phyloP scores from a whole-genome alignment of 306 rosid genomes.

The Myrica gale region DNA sequence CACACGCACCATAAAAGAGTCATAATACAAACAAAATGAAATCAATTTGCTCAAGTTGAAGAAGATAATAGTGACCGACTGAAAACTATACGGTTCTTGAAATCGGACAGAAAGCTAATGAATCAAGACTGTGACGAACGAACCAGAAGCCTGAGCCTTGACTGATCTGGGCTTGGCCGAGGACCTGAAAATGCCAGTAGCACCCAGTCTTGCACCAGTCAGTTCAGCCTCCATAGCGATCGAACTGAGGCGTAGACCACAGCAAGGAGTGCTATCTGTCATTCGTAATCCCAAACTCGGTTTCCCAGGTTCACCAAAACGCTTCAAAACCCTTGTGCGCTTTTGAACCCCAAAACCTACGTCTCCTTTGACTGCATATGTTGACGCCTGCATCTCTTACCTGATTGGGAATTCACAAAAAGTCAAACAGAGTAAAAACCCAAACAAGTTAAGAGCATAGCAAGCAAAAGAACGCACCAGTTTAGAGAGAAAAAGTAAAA shows the following conservation, averaged over 20 bases:
- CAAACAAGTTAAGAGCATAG: slow-evolving; percentile 1
- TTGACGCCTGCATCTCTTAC: slow-evolving; percentile 61
- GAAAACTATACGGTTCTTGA: neutral
- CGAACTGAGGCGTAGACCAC: slow-evolving; percentile 48
- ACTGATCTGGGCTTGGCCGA: slow-evolving; percentile 51
- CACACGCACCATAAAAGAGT: neutral
- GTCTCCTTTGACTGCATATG: slow-evolving; percentile 44
- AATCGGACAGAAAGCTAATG: slow-evolving; percentile 7
- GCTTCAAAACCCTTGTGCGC: slow-evolving; percentile 32
- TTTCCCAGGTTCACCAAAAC: slow-evolving; percentile 40
- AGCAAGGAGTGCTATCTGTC: slow-evolving; percentile 41
- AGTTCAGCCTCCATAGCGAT: slow-evolving; percentile 55
- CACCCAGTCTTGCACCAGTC: slow-evolving; percentile 33
- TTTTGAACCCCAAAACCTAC: slow-evolving; percentile 46
- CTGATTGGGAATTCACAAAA: slow-evolving; percentile 24
- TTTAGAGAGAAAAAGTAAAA: neutral
- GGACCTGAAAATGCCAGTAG: slow-evolving; percentile 50
- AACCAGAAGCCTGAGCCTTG: slow-evolving; percentile 70
- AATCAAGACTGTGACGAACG: slow-evolving; percentile 22
- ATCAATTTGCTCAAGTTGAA: neutral
- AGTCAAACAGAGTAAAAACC: slow-evolving; percentile 32
- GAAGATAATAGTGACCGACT: neutral
- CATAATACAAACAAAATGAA: neutral
- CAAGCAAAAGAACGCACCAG: neutral
- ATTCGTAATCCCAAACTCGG: slow-evolving; percentile 40